Evolutionary conservation across 2,329 filamentous ascomycete genomes (phyloP).

Genomic region (Mollisiaceae sp.): DNA sequence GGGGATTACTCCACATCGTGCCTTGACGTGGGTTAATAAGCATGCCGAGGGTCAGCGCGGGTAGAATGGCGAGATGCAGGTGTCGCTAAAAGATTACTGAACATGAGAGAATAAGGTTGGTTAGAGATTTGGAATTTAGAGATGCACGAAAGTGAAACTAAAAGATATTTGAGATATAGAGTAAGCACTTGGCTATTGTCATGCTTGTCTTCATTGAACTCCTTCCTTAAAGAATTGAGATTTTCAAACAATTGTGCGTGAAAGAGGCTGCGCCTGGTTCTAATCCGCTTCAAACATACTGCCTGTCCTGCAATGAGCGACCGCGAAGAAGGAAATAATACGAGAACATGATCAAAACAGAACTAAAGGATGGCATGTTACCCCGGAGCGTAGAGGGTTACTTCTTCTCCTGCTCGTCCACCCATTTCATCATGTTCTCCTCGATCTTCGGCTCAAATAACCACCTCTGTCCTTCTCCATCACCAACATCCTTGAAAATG

Average conservation of each 20-base stretch:
- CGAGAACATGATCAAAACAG: too few relatives aligned
- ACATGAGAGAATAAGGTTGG: not conserved
- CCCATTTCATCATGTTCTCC: slow-evolving; percentile 12
- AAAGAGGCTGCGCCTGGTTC: not conserved
- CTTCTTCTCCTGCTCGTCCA: slow-evolving; percentile 6
- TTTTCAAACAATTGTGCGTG: not conserved
- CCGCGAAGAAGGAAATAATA: too few relatives aligned
- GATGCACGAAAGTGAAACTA: not conserved
- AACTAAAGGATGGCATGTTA: too few relatives aligned
- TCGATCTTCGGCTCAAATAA: slow-evolving; percentile 40
- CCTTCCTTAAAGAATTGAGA: not conserved
- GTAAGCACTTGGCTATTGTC: not conserved
- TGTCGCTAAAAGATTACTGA: not conserved
- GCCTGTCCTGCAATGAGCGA: not conserved
- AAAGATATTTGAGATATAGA: not conserved
- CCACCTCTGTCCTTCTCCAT: slow-evolving; percentile 46
- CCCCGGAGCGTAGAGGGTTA: not conserved
- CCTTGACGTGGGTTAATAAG: not conserved
- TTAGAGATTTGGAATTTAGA: not conserved
- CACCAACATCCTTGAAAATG: slow-evolving; percentile 35
- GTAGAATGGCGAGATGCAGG: not conserved
- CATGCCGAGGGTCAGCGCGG: not conserved
- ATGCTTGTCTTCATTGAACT: not conserved
- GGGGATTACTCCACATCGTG: not conserved
- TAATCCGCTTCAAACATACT: not conserved